Evolutionary conservation across 257 asterid species (phyloP).

Genomic region (Scutellaria baicalensis): DNA sequence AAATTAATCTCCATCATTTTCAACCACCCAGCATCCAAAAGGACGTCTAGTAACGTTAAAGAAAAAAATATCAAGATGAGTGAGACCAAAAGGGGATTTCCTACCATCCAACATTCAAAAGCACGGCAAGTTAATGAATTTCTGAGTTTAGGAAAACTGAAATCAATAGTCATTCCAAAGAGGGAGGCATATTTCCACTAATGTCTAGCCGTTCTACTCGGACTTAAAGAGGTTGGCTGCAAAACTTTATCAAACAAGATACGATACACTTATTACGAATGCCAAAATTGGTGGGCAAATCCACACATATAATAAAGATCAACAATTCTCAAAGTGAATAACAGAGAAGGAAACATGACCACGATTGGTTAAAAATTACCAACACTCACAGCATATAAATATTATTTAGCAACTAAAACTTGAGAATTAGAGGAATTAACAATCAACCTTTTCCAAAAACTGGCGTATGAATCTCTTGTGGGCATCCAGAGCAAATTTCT

Average conservation of each 20-base stretch:
- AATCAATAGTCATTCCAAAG: neutral
- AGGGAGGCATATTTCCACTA: neutral
- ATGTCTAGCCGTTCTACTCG: neutral
- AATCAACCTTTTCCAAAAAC: constrained; percentile 53
- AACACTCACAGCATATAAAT: neutral
- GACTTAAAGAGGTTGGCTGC: neutral
- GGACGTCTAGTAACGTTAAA: neutral
- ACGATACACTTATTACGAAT: neutral
- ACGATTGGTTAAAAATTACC: neutral
- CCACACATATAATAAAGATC: neutral
- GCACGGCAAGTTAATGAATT: neutral
- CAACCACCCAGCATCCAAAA: neutral
- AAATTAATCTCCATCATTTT: neutral
- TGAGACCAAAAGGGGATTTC: neutral
- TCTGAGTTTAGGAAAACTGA: neutral
- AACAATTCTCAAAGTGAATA: neutral
- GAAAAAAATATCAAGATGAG: neutral
- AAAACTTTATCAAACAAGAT: neutral
- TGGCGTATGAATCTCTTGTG: constrained; percentile 66
- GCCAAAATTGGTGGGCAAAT: neutral
- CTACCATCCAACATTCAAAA: neutral
- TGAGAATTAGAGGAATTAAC: neutral
- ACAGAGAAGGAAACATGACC: neutral
- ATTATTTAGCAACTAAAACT: neutral
- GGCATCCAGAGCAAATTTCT: constrained; percentile 57